Evolutionary conservation across 192 early-diverging fungal genomes (phyloP).

Genomic region (Linnemannia hyalina): DNA sequence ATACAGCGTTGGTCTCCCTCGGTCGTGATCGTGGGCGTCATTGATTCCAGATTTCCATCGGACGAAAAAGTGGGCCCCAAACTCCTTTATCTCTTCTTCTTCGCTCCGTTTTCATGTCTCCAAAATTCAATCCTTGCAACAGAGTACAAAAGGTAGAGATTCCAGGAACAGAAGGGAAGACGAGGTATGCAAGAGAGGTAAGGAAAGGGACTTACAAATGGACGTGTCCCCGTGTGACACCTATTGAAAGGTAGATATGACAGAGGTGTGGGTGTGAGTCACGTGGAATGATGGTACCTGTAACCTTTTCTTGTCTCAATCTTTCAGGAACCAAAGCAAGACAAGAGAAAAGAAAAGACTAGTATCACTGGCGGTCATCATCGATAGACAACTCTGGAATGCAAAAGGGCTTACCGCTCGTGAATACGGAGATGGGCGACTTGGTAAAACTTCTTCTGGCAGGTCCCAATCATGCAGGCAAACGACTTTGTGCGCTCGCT

Average conservation of each 20-base stretch:
- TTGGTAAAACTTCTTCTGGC: slow-evolving; percentile 76
- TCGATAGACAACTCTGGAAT: neutral
- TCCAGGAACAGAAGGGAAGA: slow-evolving; percentile 42
- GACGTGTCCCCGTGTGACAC: slow-evolving; percentile 55
- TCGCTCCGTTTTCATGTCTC: slow-evolving; percentile 52
- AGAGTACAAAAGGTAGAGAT: slow-evolving; percentile 49
- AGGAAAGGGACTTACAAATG: slow-evolving; percentile 57
- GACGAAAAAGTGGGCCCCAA: slow-evolving; percentile 51
- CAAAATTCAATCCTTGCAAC: slow-evolving; percentile 53
- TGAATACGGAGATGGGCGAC: slow-evolving; percentile 83
- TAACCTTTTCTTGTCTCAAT: neutral
- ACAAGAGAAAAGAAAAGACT: neutral
- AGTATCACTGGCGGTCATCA: neutral
- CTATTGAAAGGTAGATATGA: neutral
- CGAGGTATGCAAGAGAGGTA: slow-evolving; percentile 34
- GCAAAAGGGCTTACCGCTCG: slow-evolving; percentile 53
- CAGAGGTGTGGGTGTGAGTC: neutral
- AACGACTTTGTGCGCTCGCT: slow-evolving; percentile 28
- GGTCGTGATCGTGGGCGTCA: slow-evolving; percentile 11
- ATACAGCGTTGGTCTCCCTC: slow-evolving; percentile 29
- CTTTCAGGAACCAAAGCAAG: neutral
- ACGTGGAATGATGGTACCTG: neutral
- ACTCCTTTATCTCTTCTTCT: slow-evolving; percentile 43
- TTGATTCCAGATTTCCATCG: slow-evolving; percentile 35
- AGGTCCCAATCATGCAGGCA: slow-evolving; percentile 64